phyloP scores from a whole-genome alignment of 2,329 filamentous ascomycete genomes.

The Aspergillus nomiae region DNA sequence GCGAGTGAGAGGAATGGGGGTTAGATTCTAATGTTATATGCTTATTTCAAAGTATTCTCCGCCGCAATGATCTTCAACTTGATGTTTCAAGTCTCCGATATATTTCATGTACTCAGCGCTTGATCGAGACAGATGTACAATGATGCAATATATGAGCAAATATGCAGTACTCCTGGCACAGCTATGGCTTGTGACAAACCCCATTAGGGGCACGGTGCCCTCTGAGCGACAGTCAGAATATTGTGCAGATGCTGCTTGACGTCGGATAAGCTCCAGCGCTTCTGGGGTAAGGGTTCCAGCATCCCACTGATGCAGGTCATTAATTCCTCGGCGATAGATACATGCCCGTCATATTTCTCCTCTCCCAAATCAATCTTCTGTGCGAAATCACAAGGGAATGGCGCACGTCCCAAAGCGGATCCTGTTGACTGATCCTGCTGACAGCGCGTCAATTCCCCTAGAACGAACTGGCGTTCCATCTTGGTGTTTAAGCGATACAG shows the following conservation, averaged over 20 bases:
- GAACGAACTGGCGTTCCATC: conserved; percentile 49
- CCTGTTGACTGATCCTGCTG: conserved; percentile 11
- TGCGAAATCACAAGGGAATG: conserved; percentile 41
- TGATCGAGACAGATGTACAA: background rate
- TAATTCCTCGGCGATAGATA: conserved; percentile 35
- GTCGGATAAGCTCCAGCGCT: conserved; percentile 41
- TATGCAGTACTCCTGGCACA: background rate
- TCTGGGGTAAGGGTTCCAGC: conserved; percentile 39
- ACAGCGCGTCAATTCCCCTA: conserved; percentile 42
- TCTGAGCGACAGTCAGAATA: conserved; percentile 26
- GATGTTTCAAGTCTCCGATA: background rate
- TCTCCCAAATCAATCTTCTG: conserved; percentile 39
- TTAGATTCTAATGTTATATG: background rate
- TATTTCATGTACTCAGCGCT: background rate
- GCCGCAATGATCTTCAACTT: background rate
- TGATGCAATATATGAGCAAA: background rate
- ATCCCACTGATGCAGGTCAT: conserved; percentile 44
- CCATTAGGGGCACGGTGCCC: background rate
- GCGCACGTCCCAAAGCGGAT: conserved; percentile 14
- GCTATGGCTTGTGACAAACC: background rate
- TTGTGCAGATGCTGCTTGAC: conserved; percentile 37
- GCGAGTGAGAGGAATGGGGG: too few species aligned
- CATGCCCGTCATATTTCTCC: conserved; percentile 25
- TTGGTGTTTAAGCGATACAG: conserved; percentile 56
- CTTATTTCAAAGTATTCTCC: background rate